Conservation (phyloP, 495 filamentous ascomycete genomes). For the Cairneyella variabilis region DNA sequence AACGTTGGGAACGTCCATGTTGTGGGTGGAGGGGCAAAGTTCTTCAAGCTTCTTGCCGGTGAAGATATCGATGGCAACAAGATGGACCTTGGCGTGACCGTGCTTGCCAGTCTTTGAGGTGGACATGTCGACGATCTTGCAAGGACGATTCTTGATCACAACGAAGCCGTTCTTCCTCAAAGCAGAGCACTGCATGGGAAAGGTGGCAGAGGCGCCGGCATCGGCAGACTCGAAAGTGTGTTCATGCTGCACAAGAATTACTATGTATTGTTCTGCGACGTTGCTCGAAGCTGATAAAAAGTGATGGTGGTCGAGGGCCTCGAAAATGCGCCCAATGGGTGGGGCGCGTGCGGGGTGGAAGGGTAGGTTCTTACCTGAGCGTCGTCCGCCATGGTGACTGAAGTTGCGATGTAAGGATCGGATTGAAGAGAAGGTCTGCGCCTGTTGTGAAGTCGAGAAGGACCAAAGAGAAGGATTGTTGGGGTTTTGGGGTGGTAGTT, state of each 20-base stretch:
- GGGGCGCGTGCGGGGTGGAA: constrained; percentile 29
- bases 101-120: constrained; percentile 99
- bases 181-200: constrained; percentile 98
- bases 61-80: constrained; percentile 97
- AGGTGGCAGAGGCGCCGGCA: constrained; percentile 91
- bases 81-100: constrained; percentile 99
- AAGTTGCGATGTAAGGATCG: constrained; percentile 31
- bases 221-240: constrained; percentile 87
- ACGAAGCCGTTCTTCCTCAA: constrained; percentile 98
- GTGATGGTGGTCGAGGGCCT: constrained; percentile 4
- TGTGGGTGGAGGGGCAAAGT: constrained; percentile 99
- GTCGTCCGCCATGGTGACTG: constrained; percentile 54
- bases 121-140: constrained; percentile 99
- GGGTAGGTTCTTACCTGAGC: constrained; percentile 48
- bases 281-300: constrained; percentile 4
- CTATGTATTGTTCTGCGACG: constrained; percentile 15
- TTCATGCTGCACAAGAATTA: constrained; percentile 61
- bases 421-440: constrained; percentile 25
- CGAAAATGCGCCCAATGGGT: constrained; percentile 24
- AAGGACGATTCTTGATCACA: constrained; percentile 95
- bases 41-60: constrained; percentile 99
- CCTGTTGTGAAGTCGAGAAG: constrained; percentile 9
- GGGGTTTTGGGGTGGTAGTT: constrained; percentile 8
- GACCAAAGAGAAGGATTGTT: constrained; percentile 10
- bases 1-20: constrained; percentile 99